phyloP scores from a whole-genome alignment of 345 rosid genomes.

The Salix udensis region DNA sequence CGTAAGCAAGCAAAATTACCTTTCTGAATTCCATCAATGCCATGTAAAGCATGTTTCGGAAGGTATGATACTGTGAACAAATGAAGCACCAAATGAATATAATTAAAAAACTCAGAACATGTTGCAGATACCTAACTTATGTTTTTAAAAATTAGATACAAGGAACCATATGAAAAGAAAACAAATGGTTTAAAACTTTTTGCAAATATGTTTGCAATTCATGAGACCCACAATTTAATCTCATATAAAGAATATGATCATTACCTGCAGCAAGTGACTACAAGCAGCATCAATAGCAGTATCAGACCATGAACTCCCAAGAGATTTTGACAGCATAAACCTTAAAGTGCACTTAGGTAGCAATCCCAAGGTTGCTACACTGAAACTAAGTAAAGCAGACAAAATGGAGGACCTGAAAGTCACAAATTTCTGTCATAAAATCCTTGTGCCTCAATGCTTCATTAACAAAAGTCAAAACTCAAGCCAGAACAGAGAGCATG shows the following conservation, averaged over 20 bases:
- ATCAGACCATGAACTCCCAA: conserved; percentile 69
- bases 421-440: conserved; percentile 13
- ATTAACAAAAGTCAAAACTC: background rate
- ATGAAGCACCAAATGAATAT: background rate
- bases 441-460: background rate
- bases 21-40: conserved; percentile 67
- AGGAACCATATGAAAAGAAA: background rate
- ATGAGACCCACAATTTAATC: background rate
- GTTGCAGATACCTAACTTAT: background rate
- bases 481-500: background rate
- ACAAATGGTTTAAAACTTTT: background rate
- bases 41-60: conserved; percentile 70
- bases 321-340: conserved; percentile 38
- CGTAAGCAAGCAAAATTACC: conserved; percentile 35
- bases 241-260: background rate
- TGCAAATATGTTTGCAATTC: background rate
- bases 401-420: conserved; percentile 61
- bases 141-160: background rate
- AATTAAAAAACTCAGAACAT: background rate
- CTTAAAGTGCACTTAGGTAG: conserved; percentile 47
- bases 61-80: conserved; percentile 61
- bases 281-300: conserved; percentile 61
- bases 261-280: conserved; percentile 66
- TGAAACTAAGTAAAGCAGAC: conserved; percentile 43
- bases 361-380: conserved; percentile 49